phyloP scores from a whole-genome alignment of 176 grass and related monocot genomes.

The Aegilops bicornis region DNA sequence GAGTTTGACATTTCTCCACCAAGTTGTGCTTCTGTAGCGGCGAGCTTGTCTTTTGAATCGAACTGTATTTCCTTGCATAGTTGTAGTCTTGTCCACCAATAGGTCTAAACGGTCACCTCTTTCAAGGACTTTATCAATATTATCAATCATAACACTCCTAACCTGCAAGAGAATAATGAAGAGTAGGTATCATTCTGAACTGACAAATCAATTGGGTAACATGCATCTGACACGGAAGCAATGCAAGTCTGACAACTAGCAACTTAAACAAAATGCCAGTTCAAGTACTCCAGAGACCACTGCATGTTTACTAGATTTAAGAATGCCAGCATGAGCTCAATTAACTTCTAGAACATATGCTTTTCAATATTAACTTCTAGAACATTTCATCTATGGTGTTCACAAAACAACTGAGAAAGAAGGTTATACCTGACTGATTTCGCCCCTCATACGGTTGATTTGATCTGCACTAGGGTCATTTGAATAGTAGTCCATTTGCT shows the following conservation, averaged over 20 bases:
- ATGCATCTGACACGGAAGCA: not conserved
- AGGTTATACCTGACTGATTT: constrained; percentile 85
- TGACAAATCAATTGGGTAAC: not conserved
- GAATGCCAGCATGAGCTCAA: not conserved
- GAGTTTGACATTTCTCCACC: constrained; percentile 96
- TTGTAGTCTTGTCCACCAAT: constrained; percentile 87
- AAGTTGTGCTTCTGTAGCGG: constrained; percentile 71
- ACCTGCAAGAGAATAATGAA: constrained; percentile 51
- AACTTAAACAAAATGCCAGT: not conserved
- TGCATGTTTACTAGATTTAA: not conserved
- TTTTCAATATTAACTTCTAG: not conserved
- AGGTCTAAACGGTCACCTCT: constrained; percentile 92
- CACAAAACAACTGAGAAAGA: not conserved
- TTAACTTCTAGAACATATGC: not conserved
- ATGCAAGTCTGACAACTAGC: not conserved
- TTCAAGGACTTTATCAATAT: constrained; percentile 98
- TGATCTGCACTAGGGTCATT: constrained; percentile 92
- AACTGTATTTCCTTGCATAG: constrained; percentile 95
- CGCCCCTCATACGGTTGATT: constrained; percentile 91
- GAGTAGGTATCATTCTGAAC: constrained; percentile 11
- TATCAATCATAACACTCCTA: constrained; percentile 97
- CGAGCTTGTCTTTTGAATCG: constrained; percentile 93
- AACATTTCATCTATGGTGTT: not conserved
- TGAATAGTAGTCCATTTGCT: constrained; percentile 97
- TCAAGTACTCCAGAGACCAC: not conserved